phyloP scores from a whole-genome alignment of 1,284 basidiomycete genomes.

The Mycosarcoma mackinlayi region DNA sequence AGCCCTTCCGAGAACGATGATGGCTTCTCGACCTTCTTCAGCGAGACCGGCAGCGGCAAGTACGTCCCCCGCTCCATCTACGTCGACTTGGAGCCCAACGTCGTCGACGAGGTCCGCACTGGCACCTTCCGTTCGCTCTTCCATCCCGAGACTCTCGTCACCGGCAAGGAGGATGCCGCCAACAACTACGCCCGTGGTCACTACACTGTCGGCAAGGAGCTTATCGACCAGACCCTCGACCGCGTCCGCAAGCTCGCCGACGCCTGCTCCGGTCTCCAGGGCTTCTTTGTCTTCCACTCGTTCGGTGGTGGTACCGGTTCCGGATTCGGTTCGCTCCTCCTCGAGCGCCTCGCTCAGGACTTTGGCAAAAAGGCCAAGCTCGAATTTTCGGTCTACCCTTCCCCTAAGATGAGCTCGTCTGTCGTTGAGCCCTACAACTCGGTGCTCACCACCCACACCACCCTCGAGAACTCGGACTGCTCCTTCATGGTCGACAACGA shows the following conservation, averaged over 20 bases:
- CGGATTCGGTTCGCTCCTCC: conserved; percentile 95
- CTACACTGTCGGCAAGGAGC: conserved; percentile 96
- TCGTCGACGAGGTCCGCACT: conserved; percentile 93
- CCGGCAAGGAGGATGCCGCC: conserved; percentile 98
- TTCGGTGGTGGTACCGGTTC: conserved; percentile 99
- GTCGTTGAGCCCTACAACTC: conserved; percentile 99
- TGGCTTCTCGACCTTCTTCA: conserved; percentile 90
- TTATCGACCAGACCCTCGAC: conserved; percentile 85
- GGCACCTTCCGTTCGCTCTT: conserved; percentile 94
- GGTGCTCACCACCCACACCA: conserved; percentile 97
- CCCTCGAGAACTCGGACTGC: conserved; percentile 98
- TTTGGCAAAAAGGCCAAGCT: conserved; percentile 99
- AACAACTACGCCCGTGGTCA: conserved; percentile 87
- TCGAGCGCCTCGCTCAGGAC: conserved; percentile 94
- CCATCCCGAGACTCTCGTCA: conserved; percentile 98
- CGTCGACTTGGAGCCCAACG: conserved; percentile 93
- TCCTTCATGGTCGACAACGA: conserved; percentile 72
- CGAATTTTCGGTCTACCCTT: conserved; percentile 97
- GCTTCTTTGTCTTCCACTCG: conserved; percentile 99
- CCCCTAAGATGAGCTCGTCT: conserved; percentile 80
- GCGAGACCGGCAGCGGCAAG: conserved; percentile 71
- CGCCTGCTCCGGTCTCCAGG: conserved; percentile 97
- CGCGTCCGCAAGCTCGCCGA: conserved; percentile 94
- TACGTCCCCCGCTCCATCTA: conserved; percentile 98
- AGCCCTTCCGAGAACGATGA: conserved; percentile 81